Base-by-base conservation (phyloP, 805 yeast genomes). In the Candida vartiovaarae region DNA sequence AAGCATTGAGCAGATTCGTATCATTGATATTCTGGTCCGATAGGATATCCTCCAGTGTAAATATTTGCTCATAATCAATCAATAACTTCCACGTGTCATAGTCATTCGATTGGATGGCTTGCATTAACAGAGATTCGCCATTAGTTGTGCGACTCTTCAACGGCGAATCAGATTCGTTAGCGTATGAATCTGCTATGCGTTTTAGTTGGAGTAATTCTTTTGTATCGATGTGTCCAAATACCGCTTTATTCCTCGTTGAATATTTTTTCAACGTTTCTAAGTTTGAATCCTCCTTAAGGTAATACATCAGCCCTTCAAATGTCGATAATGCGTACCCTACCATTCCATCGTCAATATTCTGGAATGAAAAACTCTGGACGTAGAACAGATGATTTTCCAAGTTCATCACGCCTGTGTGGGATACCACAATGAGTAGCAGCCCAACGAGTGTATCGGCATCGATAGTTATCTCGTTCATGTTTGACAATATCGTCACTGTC, bases 361-460 rank as follows among this genome's bases (percentile, higher is more conserved):
- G 64, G 32, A 62, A 61, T 3, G 82, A 72, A 55, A 83, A 87
- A 34, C 72, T 66, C 48, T 78, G 77, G 40, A 89, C 72, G 57
- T 86, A 88, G 38, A 65, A 70, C 8, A 90, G 57, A 50, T 84
- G 89, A 3, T 76, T 72, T 50, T 77, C 82, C 26, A 88, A 57
- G 52, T 80, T 64, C 3, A 67, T 67, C 2, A 84, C 74, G 33
- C 71, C 71, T 2, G 93, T 71, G 42, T 83, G 76, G 8, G 80
- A 70, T 1, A 89, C 72, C 4, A 87, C 88, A 60, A 88, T 67
- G 6, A 88, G 73, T 48, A 90, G 64, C 38, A 90, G 64, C 1
- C 89, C 82, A 4, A 90, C 72, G 24, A 90, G 64, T 0, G 85
- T 78, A 57, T 90, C 98, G 0, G 97, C 98, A 62, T 83, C 90